Percentiles rank a stretch among this genome's conserved stretches.
Conservation (phyloP, 2,329 filamentous ascomycete species). For the Diaporthe citri region DNA sequence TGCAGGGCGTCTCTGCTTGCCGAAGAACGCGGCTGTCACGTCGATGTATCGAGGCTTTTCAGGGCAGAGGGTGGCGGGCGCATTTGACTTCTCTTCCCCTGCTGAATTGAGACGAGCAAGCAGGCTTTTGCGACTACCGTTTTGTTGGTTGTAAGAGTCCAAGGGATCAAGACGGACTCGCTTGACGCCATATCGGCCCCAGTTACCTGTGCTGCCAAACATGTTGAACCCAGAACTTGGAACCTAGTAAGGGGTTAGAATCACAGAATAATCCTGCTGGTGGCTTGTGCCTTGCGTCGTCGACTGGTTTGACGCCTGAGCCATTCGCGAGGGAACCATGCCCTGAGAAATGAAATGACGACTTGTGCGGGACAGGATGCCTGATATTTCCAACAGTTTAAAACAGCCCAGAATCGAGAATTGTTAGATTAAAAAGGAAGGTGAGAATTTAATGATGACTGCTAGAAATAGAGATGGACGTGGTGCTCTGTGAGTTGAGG, state of each 20-base stretch:
- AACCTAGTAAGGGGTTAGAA: background rate
- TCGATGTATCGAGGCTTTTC: background rate
- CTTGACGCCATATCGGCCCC: background rate
- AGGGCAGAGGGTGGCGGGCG: background rate
- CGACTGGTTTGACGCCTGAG: background rate
- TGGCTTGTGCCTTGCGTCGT: background rate
- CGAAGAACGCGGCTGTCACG: slow-evolving; percentile 37
- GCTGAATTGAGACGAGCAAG: slow-evolving; percentile 26
- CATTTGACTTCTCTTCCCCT: background rate
- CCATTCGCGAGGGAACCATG: background rate
- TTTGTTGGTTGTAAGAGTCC: background rate
- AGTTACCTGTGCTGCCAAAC: background rate
- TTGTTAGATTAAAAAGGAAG: background rate
- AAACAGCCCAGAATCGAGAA: background rate
- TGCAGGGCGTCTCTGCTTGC: slow-evolving; percentile 11
- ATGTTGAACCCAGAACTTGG: background rate
- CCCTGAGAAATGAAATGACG: background rate
- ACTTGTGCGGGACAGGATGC: background rate
- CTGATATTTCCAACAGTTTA: background rate
- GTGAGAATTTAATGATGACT: background rate
- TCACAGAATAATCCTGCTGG: background rate
- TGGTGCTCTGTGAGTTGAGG: background rate
- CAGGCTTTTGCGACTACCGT: background rate
- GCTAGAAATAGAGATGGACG: background rate
- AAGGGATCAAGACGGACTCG: background rate